Percentiles rank a stretch among this genome's conserved stretches.
Conservation (phyloP, 208 protist genomes). For the Crithidia expoeki region DNA sequence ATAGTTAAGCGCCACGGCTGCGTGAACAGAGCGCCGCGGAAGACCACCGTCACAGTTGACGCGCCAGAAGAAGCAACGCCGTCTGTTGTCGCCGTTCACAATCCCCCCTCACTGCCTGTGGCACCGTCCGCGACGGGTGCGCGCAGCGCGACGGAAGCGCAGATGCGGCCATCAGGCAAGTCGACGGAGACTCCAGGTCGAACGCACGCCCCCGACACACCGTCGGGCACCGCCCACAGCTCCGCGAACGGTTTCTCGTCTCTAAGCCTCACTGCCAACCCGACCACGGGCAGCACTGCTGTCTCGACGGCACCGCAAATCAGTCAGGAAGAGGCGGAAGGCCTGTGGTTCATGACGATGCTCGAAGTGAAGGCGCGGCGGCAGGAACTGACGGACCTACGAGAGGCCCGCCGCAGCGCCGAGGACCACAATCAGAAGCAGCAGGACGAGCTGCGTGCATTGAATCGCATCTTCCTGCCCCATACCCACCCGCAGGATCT, state of each 20-base stretch:
- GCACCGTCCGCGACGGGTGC: background rate
- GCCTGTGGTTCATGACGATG: slow-evolving; percentile 60
- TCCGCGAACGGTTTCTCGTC: background rate
- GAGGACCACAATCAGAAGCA: slow-evolving; percentile 41
- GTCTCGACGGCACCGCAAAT: background rate
- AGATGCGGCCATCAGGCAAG: slow-evolving; percentile 5
- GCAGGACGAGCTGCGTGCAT: slow-evolving; percentile 36
- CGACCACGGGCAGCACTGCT: background rate
- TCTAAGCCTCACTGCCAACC: background rate
- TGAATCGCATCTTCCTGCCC: slow-evolving; percentile 67
- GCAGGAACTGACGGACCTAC: slow-evolving; percentile 61
- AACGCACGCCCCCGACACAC: background rate
- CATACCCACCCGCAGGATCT: slow-evolving; percentile 42
- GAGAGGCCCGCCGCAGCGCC: slow-evolving; percentile 36
- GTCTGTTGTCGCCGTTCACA: background rate
- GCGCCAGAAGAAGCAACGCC: background rate
- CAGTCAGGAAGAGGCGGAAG: slow-evolving; percentile 39
- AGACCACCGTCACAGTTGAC: background rate
- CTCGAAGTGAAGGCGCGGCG: slow-evolving; percentile 71
- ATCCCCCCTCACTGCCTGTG: background rate
- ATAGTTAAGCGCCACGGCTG: background rate
- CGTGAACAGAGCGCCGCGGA: background rate
- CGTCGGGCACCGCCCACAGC: background rate
- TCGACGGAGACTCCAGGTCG: background rate
- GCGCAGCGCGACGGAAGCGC: background rate